These are phyloP conservation scores for Solanum chiquidenum DNA, from an alignment of 257 asterid species.

Conservation along the genomic window DNA sequence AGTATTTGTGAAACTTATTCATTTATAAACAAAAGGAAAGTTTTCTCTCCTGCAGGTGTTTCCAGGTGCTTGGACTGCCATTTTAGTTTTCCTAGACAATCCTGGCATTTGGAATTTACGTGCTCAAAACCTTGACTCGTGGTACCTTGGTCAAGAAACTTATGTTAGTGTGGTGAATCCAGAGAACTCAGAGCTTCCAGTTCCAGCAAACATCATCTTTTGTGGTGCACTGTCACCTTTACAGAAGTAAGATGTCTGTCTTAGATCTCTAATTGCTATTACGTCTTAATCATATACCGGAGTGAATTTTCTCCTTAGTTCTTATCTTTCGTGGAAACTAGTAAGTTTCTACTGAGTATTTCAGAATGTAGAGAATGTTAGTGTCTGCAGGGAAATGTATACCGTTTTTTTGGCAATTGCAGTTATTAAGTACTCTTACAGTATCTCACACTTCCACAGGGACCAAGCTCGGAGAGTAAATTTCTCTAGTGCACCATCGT, in stretches of 20 bases:
- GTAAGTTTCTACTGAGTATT: neutral
- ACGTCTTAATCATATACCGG: neutral
- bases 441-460: slow-evolving; percentile 26
- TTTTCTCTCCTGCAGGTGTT: slow-evolving; percentile 41
- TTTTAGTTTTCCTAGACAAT: slow-evolving; percentile 70
- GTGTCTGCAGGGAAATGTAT: neutral
- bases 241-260: slow-evolving; percentile 51
- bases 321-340: neutral
- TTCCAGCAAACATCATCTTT: slow-evolving; percentile 71
- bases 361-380: neutral
- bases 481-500: slow-evolving; percentile 51
- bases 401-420: neutral
- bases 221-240: slow-evolving; percentile 68
- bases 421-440: neutral
- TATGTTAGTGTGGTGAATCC: slow-evolving; percentile 70
- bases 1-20: neutral
- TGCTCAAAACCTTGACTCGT: slow-evolving; percentile 81
- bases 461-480: slow-evolving; percentile 54
- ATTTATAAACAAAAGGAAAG: neutral
- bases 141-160: slow-evolving; percentile 92
- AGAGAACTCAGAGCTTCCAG: slow-evolving; percentile 47
- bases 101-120: slow-evolving; percentile 93
- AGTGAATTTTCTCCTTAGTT: neutral
- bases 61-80: slow-evolving; percentile 96
- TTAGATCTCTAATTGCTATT: neutral